Evolutionary conservation across 305 asterid genomes (phyloP).

Genomic region (Rubia tinctorum): DNA sequence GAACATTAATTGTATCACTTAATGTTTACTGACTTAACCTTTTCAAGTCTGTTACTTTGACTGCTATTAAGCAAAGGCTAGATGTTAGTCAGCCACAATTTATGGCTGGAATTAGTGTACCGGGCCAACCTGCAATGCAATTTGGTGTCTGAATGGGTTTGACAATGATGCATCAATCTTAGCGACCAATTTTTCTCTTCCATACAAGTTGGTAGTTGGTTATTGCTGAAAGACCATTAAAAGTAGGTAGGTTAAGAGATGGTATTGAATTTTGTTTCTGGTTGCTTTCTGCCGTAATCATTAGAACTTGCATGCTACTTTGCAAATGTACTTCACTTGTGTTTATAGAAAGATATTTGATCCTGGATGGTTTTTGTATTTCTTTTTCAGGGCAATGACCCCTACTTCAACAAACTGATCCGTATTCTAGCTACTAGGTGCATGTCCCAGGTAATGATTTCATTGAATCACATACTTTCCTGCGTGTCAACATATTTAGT

Average conservation of each 20-base stretch:
- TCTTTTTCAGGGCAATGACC: conserved; percentile 71
- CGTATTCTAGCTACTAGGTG: conserved; percentile 98
- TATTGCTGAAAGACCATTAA: background rate
- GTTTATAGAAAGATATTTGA: background rate
- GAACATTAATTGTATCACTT: background rate
- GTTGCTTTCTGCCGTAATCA: background rate
- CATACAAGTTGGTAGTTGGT: background rate
- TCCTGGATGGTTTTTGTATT: background rate
- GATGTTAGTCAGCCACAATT: background rate
- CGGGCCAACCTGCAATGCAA: background rate
- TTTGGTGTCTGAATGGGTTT: background rate
- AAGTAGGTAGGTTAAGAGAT: background rate
- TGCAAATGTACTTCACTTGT: background rate
- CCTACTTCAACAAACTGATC: conserved; percentile 92
- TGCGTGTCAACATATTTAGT: background rate
- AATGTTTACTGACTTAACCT: background rate
- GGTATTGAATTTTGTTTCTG: background rate
- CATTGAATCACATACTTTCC: conserved; percentile 9
- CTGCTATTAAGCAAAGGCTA: background rate
- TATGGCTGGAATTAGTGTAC: background rate
- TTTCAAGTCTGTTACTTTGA: background rate
- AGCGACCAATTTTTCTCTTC: background rate
- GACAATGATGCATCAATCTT: no score
- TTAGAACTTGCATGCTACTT: background rate
- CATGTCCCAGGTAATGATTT: conserved; percentile 87